A percentile compares a stretch with the other conserved stretches of the same genome.
phyloP scores from a whole-genome alignment of 805 yeast genomes.

The Schwanniomyces polymorphus region DNA sequence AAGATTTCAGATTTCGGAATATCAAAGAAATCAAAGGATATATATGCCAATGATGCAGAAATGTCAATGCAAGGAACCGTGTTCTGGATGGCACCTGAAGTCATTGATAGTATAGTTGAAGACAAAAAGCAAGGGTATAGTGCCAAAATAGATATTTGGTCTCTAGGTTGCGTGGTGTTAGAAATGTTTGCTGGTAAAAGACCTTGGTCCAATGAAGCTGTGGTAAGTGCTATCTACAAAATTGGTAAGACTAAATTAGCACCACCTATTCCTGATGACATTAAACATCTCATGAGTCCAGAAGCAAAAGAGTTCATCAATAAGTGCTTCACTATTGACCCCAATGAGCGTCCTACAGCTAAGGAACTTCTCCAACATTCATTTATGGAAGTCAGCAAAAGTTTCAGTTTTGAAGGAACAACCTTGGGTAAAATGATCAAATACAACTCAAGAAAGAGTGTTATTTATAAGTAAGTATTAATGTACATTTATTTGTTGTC shows the following conservation, averaged over 20 bases:
- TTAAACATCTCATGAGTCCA: constrained; percentile 58
- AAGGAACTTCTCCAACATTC: constrained; percentile 54
- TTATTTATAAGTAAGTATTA: constrained; percentile 1
- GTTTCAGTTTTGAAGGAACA: constrained; percentile 55
- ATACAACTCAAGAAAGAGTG: constrained; percentile 21
- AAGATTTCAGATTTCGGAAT: constrained; percentile 97
- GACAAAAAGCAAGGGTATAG: constrained; percentile 85
- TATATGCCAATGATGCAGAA: constrained; percentile 87
- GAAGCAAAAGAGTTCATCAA: constrained; percentile 73
- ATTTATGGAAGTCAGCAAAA: constrained; percentile 43
- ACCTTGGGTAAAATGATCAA: constrained; percentile 54
- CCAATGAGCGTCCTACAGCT: constrained; percentile 90
- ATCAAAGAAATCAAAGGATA: constrained; percentile 72
- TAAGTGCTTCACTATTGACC: constrained; percentile 71
- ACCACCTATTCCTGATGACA: constrained; percentile 96
- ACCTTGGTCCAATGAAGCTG: constrained; percentile 97
- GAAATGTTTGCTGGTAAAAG: constrained; percentile 98
- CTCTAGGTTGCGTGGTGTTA: constrained; percentile 92
- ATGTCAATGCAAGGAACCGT: constrained; percentile 99
- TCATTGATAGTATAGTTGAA: constrained; percentile 78
- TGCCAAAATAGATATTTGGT: constrained; percentile 98
- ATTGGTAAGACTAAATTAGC: constrained; percentile 82
- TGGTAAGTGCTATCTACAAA: constrained; percentile 91
- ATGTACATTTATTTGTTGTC: constrained; percentile 2
- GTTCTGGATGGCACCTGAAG: constrained; percentile 99